Percentiles rank a stretch among this genome's conserved stretches.
Conservation (phyloP, 2,329 filamentous ascomycete genomes). For the Ascochyta pisi region DNA sequence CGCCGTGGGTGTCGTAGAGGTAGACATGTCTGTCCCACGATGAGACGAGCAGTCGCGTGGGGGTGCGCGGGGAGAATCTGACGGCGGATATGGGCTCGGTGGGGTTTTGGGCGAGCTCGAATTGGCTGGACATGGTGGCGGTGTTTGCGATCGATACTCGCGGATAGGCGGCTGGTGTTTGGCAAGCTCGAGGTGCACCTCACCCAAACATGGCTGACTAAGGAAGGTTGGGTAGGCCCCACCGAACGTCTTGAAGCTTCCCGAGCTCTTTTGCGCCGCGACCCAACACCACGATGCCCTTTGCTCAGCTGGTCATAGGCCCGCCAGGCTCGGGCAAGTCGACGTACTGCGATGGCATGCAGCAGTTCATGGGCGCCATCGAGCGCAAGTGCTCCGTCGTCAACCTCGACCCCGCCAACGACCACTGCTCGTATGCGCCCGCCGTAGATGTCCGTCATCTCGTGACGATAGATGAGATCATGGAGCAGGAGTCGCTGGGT, state of each 20-base stretch:
- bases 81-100: constrained; percentile 86
- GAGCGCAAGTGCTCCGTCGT: constrained; percentile 93
- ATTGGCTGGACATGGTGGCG: constrained; percentile 62
- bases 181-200: constrained; percentile 26
- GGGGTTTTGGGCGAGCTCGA: constrained; percentile 82
- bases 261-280: background rate
- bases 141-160: constrained; percentile 5
- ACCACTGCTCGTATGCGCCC: constrained; percentile 85
- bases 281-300: constrained; percentile 56
- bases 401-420: constrained; percentile 97
- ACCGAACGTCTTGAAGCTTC: constrained; percentile 3
- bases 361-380: constrained; percentile 96
- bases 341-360: constrained; percentile 98
- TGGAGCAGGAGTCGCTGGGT: constrained; percentile 87
- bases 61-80: constrained; percentile 80
- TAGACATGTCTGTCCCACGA: constrained; percentile 96
- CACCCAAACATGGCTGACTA: constrained; percentile 19
- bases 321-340: constrained; percentile 95
- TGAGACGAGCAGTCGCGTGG: constrained; percentile 80
- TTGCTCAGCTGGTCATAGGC: constrained; percentile 85
- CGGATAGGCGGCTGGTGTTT: constrained; percentile 1
- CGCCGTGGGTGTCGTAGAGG: constrained; percentile 76
- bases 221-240: background rate
- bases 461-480: constrained; percentile 91
- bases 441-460: constrained; percentile 90